Base-by-base conservation (phyloP, 768 basidiomycete species). In the Amanita polypyramis region DNA sequence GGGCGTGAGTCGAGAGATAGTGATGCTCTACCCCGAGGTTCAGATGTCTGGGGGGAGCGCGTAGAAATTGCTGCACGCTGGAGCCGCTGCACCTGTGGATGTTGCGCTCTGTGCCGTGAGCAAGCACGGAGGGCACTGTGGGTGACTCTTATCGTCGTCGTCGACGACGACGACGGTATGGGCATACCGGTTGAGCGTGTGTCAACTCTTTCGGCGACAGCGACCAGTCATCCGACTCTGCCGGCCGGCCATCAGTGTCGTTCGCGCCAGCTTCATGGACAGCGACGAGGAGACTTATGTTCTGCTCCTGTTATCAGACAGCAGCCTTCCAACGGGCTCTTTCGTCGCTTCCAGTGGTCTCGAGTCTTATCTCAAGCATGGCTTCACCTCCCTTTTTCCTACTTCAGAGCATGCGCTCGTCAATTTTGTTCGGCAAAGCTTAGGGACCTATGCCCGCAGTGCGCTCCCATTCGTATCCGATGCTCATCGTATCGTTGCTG, bases 281-380 rank as follows among this genome's bases (percentile, higher is more conserved):
- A 53, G 60, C 56, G 61, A 64, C 57, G 68, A 67, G 49, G 82
- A 86, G 58, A 69, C 75, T 0, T 88, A 85, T 62, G 65, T 91
- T 25, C 70, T 91, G 14, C 76, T 93, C 33, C 72, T 94, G 30
- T 75, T 95, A 36, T 76, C 88, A 0, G 92, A 95, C 68, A 87
- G 89, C 52, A 97, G 95, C 63, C 80, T 99, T 2, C 96, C 96
- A 2, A 98, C 95, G 0, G 96, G 96, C 30, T 85, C 95, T 1
- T 99, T 99, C 62, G 89, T 97, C 50, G 89, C 94, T 0, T 96
- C 93, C 1, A 78, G 89, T 2, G 95, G 95, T 1, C 75, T 98
- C 51, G 95, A 99, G 59, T 91, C 92, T 4, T 93, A 80, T 60
- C 66, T 79, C 34, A 82, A 85, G 21, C 96, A 99, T 61, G 96